phyloP scores from a whole-genome alignment of 192 early-diverging fungal species.

The Podila minutissima region DNA sequence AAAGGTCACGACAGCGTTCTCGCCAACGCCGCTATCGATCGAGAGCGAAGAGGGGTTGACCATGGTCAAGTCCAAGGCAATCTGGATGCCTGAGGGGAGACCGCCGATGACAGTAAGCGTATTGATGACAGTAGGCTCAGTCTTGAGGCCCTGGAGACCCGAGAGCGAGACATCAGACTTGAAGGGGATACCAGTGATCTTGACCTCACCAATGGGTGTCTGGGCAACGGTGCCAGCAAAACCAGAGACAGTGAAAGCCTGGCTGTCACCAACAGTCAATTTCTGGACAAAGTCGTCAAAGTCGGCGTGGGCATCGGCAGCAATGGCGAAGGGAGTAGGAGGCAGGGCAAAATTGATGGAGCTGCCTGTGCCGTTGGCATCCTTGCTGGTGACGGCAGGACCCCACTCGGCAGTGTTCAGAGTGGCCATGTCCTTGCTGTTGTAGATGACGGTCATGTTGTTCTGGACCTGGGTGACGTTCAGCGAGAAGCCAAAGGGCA shows the following conservation, averaged over 20 bases:
- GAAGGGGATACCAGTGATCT: conserved; percentile 62
- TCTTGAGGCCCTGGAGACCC: conserved; percentile 68
- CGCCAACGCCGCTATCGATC: conserved; percentile 59
- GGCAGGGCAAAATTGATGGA: conserved; percentile 58
- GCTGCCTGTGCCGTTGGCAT: conserved; percentile 53
- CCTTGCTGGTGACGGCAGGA: conserved; percentile 52
- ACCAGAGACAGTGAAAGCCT: conserved; percentile 58
- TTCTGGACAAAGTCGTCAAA: conserved; percentile 65
- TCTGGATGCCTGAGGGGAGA: conserved; percentile 45
- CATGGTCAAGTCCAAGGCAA: conserved; percentile 53
- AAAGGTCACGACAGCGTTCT: conserved; percentile 58
- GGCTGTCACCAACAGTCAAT: conserved; percentile 55
- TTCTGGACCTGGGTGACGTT: conserved; percentile 64
- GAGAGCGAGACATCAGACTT: conserved; percentile 57
- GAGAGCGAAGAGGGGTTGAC: conserved; percentile 59
- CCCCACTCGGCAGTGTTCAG: conserved; percentile 42
- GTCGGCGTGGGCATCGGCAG: conserved; percentile 48
- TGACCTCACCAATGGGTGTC: conserved; percentile 67
- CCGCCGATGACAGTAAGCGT: conserved; percentile 66
- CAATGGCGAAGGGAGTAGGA: conserved; percentile 58
- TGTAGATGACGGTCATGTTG: conserved; percentile 59
- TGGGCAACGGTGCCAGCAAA: conserved; percentile 57
- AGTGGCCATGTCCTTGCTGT: conserved; percentile 42
- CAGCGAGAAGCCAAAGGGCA: conserved; percentile 72
- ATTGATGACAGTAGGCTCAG: conserved; percentile 62